These are phyloP conservation scores for Pichia cabralensis DNA, from an alignment of 805 yeast genomes.

Conservation along the genomic window DNA sequence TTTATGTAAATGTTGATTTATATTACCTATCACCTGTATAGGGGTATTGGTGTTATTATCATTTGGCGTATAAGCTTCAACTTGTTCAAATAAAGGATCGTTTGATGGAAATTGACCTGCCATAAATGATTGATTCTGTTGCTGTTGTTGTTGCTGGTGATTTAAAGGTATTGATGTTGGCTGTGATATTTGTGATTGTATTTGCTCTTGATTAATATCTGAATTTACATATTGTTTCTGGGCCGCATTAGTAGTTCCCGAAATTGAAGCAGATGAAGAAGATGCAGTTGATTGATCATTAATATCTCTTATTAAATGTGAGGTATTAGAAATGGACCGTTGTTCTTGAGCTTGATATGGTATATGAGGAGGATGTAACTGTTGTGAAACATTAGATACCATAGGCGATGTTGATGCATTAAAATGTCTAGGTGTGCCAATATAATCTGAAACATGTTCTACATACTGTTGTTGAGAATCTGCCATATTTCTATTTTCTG, in stretches of 20 bases:
- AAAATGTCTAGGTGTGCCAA: conserved; percentile 5
- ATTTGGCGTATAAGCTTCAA: not conserved
- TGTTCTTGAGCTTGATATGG: too few relatives aligned
- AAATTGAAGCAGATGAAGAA: not conserved
- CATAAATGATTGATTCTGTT: not conserved
- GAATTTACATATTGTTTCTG: too few relatives aligned
- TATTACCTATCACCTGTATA: conserved; percentile 26
- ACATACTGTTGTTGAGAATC: conserved; percentile 6
- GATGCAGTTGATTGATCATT: too few relatives aligned
- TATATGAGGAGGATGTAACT: too few relatives aligned
- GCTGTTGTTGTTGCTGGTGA: not conserved
- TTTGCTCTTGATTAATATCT: not conserved
- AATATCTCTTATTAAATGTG: too few relatives aligned
- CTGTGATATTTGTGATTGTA: not conserved
- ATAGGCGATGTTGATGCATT: too few relatives aligned
- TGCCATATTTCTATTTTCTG: conserved; percentile 21
- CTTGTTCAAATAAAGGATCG: too few relatives aligned
- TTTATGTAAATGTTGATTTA: conserved; percentile 37
- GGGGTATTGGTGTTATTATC: too few relatives aligned
- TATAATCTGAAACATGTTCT: conserved; percentile 8
- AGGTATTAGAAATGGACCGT: too few relatives aligned
- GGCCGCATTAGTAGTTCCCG: not conserved
- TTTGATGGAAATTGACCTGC: too few relatives aligned
- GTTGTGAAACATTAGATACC: not conserved
- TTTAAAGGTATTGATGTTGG: not conserved